phyloP scores from a whole-genome alignment of 768 basidiomycete species.

The Leccinum imitatum region DNA sequence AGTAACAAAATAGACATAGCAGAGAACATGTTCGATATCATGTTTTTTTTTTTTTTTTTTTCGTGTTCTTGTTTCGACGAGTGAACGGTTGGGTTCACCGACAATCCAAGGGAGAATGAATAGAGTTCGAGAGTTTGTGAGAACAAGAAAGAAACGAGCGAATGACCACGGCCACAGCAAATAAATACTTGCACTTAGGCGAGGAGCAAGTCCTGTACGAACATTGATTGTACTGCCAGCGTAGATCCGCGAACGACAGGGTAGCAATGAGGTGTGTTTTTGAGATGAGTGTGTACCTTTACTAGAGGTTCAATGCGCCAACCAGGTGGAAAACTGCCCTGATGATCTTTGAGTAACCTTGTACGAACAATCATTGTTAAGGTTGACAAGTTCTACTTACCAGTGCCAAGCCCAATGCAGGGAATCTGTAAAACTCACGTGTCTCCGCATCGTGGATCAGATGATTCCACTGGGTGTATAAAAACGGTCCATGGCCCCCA shows the following conservation, averaged over 20 bases:
- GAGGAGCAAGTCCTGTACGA: too few species aligned
- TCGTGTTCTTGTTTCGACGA: background rate
- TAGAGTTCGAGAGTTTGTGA: too few species aligned
- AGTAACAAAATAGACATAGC: constrained; percentile 12
- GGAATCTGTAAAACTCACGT: background rate
- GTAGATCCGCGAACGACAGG: background rate
- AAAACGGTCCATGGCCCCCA: too few species aligned
- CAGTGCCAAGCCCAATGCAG: background rate
- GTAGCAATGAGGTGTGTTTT: background rate
- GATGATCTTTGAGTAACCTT: background rate
- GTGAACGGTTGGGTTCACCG: background rate
- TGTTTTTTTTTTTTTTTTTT: constrained; percentile 6
- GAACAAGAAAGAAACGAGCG: too few species aligned
- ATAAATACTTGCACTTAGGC: too few species aligned
- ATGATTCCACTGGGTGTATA: too few species aligned
- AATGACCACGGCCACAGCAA: too few species aligned
- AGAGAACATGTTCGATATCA: constrained; percentile 14
- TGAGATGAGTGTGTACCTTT: background rate
- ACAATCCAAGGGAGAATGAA: too few species aligned
- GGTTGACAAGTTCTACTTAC: background rate
- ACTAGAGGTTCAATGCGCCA: background rate
- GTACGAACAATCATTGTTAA: background rate
- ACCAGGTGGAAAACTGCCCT: background rate
- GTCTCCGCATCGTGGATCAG: background rate
- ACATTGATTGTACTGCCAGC: too few species aligned